Evolutionary conservation across 768 basidiomycete genomes (phyloP).

Genomic region (Serpula lacrymans): DNA sequence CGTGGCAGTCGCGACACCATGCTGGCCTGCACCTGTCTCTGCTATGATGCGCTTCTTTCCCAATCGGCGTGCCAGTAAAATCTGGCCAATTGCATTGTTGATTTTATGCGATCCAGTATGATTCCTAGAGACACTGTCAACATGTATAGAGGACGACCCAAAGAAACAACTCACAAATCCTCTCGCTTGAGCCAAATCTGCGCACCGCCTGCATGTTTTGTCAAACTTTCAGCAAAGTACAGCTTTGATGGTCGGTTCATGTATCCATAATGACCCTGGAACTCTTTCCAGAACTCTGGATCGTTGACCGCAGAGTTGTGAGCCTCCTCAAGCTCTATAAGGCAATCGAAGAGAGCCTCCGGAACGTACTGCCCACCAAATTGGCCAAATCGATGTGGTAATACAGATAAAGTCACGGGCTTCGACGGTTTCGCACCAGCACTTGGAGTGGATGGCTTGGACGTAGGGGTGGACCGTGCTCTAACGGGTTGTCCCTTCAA

Average conservation of each 20-base stretch:
- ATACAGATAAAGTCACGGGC: slow-evolving; percentile 36
- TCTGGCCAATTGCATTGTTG: slow-evolving; percentile 97
- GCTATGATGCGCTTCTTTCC: slow-evolving; percentile 98
- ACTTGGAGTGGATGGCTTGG: slow-evolving; percentile 2
- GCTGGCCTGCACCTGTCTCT: slow-evolving; percentile 98
- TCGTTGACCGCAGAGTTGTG: slow-evolving; percentile 86
- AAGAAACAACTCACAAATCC: slow-evolving; percentile 58
- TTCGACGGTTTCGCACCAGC: slow-evolving; percentile 5
- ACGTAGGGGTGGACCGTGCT: slow-evolving; percentile 1
- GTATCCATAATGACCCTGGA: slow-evolving; percentile 82
- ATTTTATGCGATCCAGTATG: slow-evolving; percentile 99
- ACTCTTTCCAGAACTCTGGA: slow-evolving; percentile 91
- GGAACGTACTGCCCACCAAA: slow-evolving; percentile 99
- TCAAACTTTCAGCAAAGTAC: slow-evolving; percentile 89
- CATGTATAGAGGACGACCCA: background rate
- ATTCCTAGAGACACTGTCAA: slow-evolving; percentile 53
- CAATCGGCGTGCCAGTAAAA: slow-evolving; percentile 87
- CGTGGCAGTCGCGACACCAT: slow-evolving; percentile 98
- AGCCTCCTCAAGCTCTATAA: slow-evolving; percentile 86
- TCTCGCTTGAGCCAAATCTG: slow-evolving; percentile 98
- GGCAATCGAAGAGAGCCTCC: slow-evolving; percentile 90
- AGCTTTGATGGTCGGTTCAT: slow-evolving; percentile 93
- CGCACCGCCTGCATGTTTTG: slow-evolving; percentile 87
- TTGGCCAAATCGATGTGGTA: slow-evolving; percentile 87
- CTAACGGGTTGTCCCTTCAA: slow-evolving; percentile 33